Conservation (phyloP, 306 rosid genomes). For the Fragaria vesca region DNA sequence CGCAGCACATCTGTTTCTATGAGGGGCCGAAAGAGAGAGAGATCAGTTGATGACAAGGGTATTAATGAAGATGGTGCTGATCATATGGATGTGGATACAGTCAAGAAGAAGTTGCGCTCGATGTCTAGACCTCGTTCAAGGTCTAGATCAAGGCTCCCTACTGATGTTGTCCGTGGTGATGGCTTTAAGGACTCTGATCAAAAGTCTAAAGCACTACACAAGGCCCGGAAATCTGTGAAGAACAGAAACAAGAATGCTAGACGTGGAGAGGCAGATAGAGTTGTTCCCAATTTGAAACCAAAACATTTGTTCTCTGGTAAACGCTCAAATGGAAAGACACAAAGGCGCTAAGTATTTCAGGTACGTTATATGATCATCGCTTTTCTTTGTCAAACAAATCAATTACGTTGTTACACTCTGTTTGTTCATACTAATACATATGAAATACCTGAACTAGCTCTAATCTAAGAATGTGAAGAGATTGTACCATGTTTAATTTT, state of each 20-base stretch:
- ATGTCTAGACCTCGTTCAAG: neutral
- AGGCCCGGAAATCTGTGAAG: neutral
- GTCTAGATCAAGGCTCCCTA: conserved; percentile 5
- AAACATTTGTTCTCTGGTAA: conserved; percentile 5
- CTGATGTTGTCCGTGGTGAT: conserved; percentile 1
- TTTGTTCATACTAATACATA: neutral
- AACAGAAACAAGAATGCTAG: neutral
- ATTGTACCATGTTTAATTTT: neutral
- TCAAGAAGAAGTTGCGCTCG: neutral
- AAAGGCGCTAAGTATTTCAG: neutral
- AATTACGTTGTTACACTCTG: neutral
- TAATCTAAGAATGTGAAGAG: neutral
- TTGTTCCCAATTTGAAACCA: neutral
- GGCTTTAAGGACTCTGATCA: neutral
- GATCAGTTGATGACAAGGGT: neutral
- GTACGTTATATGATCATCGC: neutral
- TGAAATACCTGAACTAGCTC: neutral
- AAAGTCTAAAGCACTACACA: conserved; percentile 5
- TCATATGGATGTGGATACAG: neutral
- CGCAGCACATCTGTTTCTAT: neutral
- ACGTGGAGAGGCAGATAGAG: neutral
- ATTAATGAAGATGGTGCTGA: neutral
- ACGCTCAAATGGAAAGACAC: conserved; percentile 5
- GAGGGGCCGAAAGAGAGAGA: neutral
- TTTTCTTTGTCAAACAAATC: neutral